Percentiles rank a stretch among this genome's conserved stretches.
Conservation (phyloP, 176 grass and related monocot genomes). For the Avena eriantha region DNA sequence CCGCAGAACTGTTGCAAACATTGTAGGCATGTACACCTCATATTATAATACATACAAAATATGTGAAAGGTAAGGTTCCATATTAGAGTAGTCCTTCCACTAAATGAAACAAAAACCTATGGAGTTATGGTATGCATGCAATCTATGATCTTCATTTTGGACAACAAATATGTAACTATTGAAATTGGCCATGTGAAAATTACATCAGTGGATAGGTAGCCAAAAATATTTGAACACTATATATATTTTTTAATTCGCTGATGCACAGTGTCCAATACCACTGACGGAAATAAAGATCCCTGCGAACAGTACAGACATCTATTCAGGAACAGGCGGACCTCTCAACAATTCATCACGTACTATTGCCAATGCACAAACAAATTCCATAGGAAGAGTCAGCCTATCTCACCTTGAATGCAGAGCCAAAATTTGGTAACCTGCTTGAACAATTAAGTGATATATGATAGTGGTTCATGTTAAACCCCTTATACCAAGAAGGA, state of each 20-base stretch:
- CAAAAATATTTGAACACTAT: neutral
- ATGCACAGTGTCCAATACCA: neutral
- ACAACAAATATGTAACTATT: neutral
- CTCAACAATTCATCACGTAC: neutral
- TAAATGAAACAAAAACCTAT: neutral
- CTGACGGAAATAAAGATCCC: neutral
- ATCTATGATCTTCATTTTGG: constrained; percentile 19
- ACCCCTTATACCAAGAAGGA: neutral
- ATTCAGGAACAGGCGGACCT: constrained; percentile 1
- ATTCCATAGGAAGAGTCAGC: neutral
- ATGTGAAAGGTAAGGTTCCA: constrained; percentile 11
- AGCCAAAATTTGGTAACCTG: neutral
- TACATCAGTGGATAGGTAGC: constrained; percentile 15
- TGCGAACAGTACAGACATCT: neutral
- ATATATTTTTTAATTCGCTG: neutral
- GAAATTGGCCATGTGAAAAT: constrained; percentile 4
- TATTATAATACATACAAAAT: neutral
- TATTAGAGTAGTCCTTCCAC: neutral
- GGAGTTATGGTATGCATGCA: neutral
- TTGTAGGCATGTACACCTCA: constrained; percentile 1
- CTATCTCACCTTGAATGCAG: constrained; percentile 11
- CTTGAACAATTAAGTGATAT: neutral
- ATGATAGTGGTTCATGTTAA: constrained; percentile 7
- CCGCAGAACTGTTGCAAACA: neutral
- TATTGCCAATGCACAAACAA: neutral